Evolutionary conservation across 179 eudicot species (phyloP), one percentile per base, ranked within the genome.

Genomic region (Gypsophila paniculata): DNA sequence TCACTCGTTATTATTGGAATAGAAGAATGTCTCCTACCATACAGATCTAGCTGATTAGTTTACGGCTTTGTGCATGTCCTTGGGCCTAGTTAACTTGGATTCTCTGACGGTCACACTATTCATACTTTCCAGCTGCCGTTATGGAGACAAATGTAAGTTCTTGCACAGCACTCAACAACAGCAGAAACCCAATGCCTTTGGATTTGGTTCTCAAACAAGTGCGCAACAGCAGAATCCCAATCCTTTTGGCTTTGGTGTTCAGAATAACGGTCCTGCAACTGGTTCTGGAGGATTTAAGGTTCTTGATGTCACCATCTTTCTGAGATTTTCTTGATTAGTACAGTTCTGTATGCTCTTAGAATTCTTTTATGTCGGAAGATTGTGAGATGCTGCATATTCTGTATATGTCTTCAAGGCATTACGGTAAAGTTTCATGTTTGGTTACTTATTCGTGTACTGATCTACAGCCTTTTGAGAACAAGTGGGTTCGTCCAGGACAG

Each of bases 401-500:
- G n/a, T 48, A 17, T 26, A 49, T 38, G 34, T 15, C 23, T 69
- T 12, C 66, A 15, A n/a, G 21, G 6, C 5, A 53, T 44, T 21
- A 22, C 29, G 23, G 17, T 22, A 8, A 6, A 25, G 17, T 48
- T 46, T 67, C 48, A n/a, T 25, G n/a, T 61, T 68, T 42, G 10
- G 4, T 11, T 54, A 5, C 23, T 42, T 63, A 9, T 14, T 53
- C 10, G 49, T 62, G 42, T 67, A 39, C 6, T 75, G 65, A n/a
- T 69, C 78, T 61, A 49, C 87, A 94, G 97, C 97, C 96, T n/a
- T 91, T 86, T 82, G 94, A 91, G 72, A 94, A 94, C 77, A 94
- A 88, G 86, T 94, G 99, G 99, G 67, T 79, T 1, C 99, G 96
- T 29, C 73, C 78, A 63, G 86, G 77, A 68, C 88, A 86, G 82